Base-by-base conservation (phyloP, 306 rosid genomes). In the Dalbergia cultrata region DNA sequence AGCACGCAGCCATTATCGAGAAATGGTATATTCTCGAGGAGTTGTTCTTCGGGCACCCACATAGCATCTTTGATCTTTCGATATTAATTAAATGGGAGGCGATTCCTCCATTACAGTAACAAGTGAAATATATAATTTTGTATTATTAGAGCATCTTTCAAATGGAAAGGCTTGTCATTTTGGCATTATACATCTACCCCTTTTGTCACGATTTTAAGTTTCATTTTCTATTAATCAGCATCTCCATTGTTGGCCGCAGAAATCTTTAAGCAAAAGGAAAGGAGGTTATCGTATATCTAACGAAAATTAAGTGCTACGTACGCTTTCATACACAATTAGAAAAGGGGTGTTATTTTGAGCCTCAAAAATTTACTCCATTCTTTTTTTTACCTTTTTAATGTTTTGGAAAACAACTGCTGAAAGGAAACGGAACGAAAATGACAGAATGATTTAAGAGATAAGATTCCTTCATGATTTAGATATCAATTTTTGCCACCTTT, bases 261-360 rank as follows among this genome's bases (percentile, higher is more conserved):
- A 74, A 74, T 18, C 68, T 74, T 41, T 11, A 58, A 74, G 7
- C 44, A 74, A 61, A 74, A 60, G 17, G 17, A 60, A n/a, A 59
- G 49, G 69, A 59, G 49, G 69, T 7, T 43, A 58, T 22, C 9
- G 62, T 4, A 21, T 22, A 4, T 60, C 39, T 14, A 9, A 58
- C 31, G 68, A 57, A 57, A 73, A 12, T 19, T 14, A 59, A 14
- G 57, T 35, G 41, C 58, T 22, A 13, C 4, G 3, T 17, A 13
- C 5, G 22, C 50, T 16, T 14, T 50, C 75, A 17, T n/a, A 54
- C n/a, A 53, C 59, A 71, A 70, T 1, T 35, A 19, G 14, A 61
- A 22, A 22, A 11, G 10, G 44, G 37, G 9, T 26, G 26, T 60
- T 26, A 62, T 37, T 5, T 33, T 31, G 43, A 62, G 33, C 10